Evolutionary conservation across 2,329 filamentous ascomycete species (phyloP).

Genomic region (Stemphylium vesicarium): DNA sequence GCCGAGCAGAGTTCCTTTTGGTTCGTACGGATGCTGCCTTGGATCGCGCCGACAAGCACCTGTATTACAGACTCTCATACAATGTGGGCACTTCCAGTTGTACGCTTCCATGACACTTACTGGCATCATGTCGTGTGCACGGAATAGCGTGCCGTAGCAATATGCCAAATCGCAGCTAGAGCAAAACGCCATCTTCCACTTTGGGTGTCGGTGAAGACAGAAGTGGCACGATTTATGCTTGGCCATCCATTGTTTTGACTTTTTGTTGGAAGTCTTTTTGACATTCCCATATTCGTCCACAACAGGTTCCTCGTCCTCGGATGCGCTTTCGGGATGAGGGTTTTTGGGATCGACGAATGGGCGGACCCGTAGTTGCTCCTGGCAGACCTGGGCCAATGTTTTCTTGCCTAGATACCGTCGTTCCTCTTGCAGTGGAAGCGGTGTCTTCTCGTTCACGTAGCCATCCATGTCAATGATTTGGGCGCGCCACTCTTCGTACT

Average conservation of each 20-base stretch:
- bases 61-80: constrained; percentile 85
- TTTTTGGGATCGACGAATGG: constrained; percentile 85
- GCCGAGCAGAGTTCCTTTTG: constrained; percentile 84
- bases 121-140: constrained; percentile 90
- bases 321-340: constrained; percentile 55
- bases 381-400: constrained; percentile 89
- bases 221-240: constrained; percentile 74
- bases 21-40: constrained; percentile 79
- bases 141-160: constrained; percentile 91
- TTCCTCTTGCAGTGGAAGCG: constrained; percentile 73
- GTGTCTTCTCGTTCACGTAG: constrained; percentile 69
- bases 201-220: constrained; percentile 78
- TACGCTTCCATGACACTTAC: constrained; percentile 79
- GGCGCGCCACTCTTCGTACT: constrained; percentile 82
- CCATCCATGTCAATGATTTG: constrained; percentile 77
- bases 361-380: constrained; percentile 79
- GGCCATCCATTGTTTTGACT: constrained; percentile 57
- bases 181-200: constrained; percentile 85
- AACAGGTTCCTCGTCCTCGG: constrained; percentile 60
- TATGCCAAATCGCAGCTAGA: constrained; percentile 77
- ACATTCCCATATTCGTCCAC: constrained; percentile 68
- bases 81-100: constrained; percentile 89
- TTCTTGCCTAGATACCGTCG: constrained; percentile 72
- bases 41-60: constrained; percentile 73
- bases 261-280: constrained; percentile 69